Conservation (phyloP, 352 stramenopile species). For the Plasmopara halstedii region DNA sequence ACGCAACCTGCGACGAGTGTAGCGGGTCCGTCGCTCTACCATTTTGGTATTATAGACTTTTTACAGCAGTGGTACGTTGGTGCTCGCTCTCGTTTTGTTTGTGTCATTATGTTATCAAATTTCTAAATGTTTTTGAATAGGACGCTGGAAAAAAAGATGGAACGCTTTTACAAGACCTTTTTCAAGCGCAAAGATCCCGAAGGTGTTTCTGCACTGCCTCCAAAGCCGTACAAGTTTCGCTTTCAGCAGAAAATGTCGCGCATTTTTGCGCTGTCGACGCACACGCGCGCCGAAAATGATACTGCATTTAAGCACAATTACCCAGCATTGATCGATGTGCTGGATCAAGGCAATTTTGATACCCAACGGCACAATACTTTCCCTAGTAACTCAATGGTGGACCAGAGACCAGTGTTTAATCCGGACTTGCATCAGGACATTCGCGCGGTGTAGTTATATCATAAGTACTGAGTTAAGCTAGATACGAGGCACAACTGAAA, state of each 20-base stretch:
- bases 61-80: slow-evolving; percentile 80
- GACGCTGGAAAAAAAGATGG: slow-evolving; percentile 87
- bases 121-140: slow-evolving; percentile 18
- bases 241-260: slow-evolving; percentile 89
- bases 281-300: slow-evolving; percentile 52
- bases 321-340: slow-evolving; percentile 69
- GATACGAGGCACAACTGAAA: too few species aligned
- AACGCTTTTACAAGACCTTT: slow-evolving; percentile 87
- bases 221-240: slow-evolving; percentile 87
- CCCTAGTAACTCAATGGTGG: slow-evolving; percentile 36
- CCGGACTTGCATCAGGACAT: slow-evolving; percentile 37
- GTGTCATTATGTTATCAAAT: background rate
- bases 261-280: slow-evolving; percentile 72
- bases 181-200: slow-evolving; percentile 84
- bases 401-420: slow-evolving; percentile 41
- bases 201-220: slow-evolving; percentile 79
- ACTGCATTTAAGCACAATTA: slow-evolving; percentile 69
- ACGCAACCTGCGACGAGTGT: slow-evolving; percentile 82
- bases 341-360: slow-evolving; percentile 71
- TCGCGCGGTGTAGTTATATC: slow-evolving; percentile 24
- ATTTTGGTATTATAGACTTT: slow-evolving; percentile 90
- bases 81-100: background rate
- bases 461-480: too few species aligned
- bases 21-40: slow-evolving; percentile 81
- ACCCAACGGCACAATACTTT: slow-evolving; percentile 43